These are phyloP conservation scores for Zygnema circumcarinatum DNA, from an alignment of 139 green algal species.

Conservation along the genomic window DNA sequence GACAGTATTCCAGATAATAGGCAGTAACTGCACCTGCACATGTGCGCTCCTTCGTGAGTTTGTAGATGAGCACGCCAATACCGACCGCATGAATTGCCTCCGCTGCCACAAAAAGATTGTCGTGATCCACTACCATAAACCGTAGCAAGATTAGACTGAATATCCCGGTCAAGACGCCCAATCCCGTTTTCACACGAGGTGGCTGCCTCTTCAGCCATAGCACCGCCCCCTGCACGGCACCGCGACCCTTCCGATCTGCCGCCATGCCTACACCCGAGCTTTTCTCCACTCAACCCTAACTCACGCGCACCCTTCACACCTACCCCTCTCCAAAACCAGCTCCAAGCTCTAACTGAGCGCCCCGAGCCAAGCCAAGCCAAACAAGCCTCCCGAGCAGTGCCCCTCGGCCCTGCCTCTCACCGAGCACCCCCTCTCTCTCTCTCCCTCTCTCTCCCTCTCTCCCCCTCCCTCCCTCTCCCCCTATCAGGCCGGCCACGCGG, in stretches of 20 bases:
- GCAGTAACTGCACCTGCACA: slow-evolving; percentile 76
- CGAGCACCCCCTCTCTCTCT: too few relatives aligned
- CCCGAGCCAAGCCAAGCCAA: too few relatives aligned
- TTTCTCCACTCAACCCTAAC: background rate
- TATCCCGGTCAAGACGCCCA: slow-evolving; percentile 37
- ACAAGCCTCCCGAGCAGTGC: too few relatives aligned
- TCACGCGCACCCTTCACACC: too few relatives aligned
- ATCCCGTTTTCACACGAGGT: slow-evolving; percentile 34
- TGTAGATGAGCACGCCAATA: slow-evolving; percentile 91
- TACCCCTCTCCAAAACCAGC: too few relatives aligned
- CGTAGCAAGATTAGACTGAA: slow-evolving; percentile 72
- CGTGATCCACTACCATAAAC: slow-evolving; percentile 93
- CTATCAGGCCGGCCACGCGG: too few relatives aligned
- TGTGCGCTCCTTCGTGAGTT: slow-evolving; percentile 87
- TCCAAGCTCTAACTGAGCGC: too few relatives aligned
- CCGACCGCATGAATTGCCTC: slow-evolving; percentile 93
- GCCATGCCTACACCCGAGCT: slow-evolving; percentile 16
- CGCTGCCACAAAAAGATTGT: slow-evolving; percentile 94
- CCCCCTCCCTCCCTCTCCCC: too few relatives aligned
- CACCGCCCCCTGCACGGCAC: slow-evolving; percentile 40
- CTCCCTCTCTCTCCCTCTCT: too few relatives aligned
- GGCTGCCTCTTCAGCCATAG: slow-evolving; percentile 52
- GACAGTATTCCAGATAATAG: too few relatives aligned
- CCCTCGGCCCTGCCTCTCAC: too few relatives aligned
- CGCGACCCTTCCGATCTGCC: slow-evolving; percentile 20